These are phyloP conservation scores for Viridothelium virens DNA, from an alignment of 495 filamentous ascomycete genomes.

Conservation along the genomic window DNA sequence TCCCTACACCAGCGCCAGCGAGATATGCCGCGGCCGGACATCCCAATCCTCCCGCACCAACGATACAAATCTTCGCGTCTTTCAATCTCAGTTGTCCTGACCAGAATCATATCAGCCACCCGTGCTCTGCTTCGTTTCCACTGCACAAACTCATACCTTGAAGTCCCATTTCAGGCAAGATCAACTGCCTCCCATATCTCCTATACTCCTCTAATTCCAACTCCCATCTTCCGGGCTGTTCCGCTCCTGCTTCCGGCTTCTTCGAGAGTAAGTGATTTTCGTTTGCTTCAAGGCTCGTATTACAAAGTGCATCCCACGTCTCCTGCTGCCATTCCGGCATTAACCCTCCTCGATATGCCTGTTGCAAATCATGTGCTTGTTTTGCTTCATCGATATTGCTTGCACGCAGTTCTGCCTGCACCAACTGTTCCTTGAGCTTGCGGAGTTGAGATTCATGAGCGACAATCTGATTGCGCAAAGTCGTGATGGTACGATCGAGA, in stretches of 20 bases:
- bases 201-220: conserved; percentile 61
- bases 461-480: conserved; percentile 28
- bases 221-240: conserved; percentile 47
- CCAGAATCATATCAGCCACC: neutral
- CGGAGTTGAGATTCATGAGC: conserved; percentile 29
- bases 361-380: conserved; percentile 3
- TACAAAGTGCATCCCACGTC: conserved; percentile 21
- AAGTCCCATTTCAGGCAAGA: conserved; percentile 76
- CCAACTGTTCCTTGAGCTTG: conserved; percentile 26
- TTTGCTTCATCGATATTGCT: neutral
- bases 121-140: conserved; percentile 15
- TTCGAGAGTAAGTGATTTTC: neutral
- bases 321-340: conserved; percentile 28
- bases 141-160: conserved; percentile 44
- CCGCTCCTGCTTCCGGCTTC: neutral
- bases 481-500: conserved; percentile 16
- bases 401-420: conserved; percentile 26
- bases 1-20: conserved; percentile 78
- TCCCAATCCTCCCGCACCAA: conserved; percentile 89
- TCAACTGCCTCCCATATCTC: conserved; percentile 88
- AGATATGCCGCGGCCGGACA: conserved; percentile 88
- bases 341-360: conserved; percentile 26
- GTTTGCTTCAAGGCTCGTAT: neutral
- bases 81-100: conserved; percentile 73
- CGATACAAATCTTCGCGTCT: conserved; percentile 61